Base-by-base conservation (phyloP, 495 filamentous ascomycete species). In the Extremus antarcticus region DNA sequence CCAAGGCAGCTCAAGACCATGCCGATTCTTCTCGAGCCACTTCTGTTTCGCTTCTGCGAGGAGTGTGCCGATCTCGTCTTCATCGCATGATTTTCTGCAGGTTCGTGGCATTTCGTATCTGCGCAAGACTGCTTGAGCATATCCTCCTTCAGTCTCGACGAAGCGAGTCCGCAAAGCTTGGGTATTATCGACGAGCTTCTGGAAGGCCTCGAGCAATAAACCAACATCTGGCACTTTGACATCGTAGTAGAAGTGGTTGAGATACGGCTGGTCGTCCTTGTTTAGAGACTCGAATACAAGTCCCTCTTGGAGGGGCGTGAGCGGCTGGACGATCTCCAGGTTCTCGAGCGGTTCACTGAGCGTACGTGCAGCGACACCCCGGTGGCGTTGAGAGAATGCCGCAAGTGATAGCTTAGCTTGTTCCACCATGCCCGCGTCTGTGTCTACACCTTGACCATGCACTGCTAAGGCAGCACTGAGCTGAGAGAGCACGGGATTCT, bases 291-390 rank as follows among this genome's bases (percentile, higher is more conserved):
- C 75, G 19, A 82, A 78, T 45, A 92, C 81, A 70, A 94, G 88
- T 11, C 86, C 88, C 60, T 88, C 78, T 61, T 94, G 88, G 1
- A 92, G 69, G 0, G 87, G 75, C 0, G 88, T 88, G 59, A 87
- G 90, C 10, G 86, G 88, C 1, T 79, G 76, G 52, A 94, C 80
- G 25, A 74, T 74, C 60, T 89, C 79, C 10, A 94, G 74, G n/a
- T 79, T 70, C 19, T 70, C 57, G 3, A 62, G 56, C 1, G 58
- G 38, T 7, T 79, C 50, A 1, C 65, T 66, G 0, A 88, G 68
- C 2, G 67, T 68, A 22, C 71, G 68, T 22, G 75, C 74, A 19
- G 78, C 68, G 7, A 60, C 61, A 50, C 72, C 68, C 0, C 73
- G 66, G 63, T 84, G 70, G 43, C 72, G 75, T 54, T 83, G 80